Base-by-base conservation (phyloP, 345 rosid species). In the Draba incana region DNA sequence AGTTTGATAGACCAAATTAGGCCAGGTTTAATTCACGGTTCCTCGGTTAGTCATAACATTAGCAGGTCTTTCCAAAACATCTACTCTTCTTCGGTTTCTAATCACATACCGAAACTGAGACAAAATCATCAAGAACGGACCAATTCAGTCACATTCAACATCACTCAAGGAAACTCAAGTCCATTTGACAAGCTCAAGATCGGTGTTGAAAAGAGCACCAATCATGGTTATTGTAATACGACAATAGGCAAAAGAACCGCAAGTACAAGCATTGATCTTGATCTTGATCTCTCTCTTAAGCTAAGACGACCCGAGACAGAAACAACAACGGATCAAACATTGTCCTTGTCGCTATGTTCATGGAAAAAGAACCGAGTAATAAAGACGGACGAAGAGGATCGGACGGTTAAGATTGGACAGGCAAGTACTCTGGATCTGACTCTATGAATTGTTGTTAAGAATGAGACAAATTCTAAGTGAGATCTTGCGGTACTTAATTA, bases 341-440 rank as follows among this genome's bases (percentile, higher is more conserved):
- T 90, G 64, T 79, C 87, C 12, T 74, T 90, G 54, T 84, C 94
- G 62, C 64, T 89, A 70, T 80, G 31, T 64, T 71, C 90, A 4
- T 71, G 71, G 46, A 82, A 77, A 71, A 60, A 78, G 68, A 78
- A 77, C 45, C 84, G 80, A 76, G 70, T 79, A 59, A 78, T 76
- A 56, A 69, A 77, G 57, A 79, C 51, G 8, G 56, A 60, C 38
- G 76, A 58, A 48, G 69, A 66, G 42, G 57, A 76, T 78, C 66
- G 74, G 70, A 64, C 51, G 48, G 57, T 81, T 61, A 45, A 79
- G 78, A 79, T 72, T 88, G 84, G 79, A 50, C 48, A 57, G 50
- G 51, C 84, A 70, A 92, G 94, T 87, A 89, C 96, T 83, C 94
- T 87, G 64, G 92, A 85, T 92, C 98, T 89, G 88, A 92, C 98